A percentile compares a stretch with the other conserved stretches of the same genome.
Evolutionary conservation across 352 stramenopile species (phyloP).

Genomic region (Globisporangium paroecandrum): DNA sequence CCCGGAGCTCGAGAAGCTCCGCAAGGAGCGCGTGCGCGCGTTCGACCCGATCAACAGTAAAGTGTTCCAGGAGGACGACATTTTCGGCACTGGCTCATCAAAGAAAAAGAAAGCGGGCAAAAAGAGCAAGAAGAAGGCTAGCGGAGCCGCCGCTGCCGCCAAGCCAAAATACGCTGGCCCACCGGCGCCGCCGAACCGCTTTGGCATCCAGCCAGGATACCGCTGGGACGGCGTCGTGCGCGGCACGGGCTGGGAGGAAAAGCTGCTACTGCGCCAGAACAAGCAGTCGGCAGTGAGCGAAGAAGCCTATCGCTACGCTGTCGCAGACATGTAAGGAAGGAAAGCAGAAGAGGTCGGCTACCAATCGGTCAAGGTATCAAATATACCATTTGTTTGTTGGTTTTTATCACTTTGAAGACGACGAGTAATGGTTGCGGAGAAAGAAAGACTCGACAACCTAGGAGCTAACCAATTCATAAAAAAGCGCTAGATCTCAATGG

Average conservation of each 20-base stretch:
- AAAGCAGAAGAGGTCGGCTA: not conserved
- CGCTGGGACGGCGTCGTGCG: constrained; percentile 98
- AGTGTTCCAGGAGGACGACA: constrained; percentile 57
- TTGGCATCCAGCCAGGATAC: constrained; percentile 94
- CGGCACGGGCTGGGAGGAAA: constrained; percentile 95
- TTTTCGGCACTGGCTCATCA: constrained; percentile 28
- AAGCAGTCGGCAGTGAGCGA: constrained; percentile 50
- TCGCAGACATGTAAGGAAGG: constrained; percentile 72
- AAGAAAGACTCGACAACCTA: not conserved
- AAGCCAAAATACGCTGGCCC: constrained; percentile 74
- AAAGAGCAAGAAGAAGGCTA: constrained; percentile 34
- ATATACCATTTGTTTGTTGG: constrained; percentile 5
- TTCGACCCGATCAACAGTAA: constrained; percentile 83
- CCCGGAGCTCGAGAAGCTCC: constrained; percentile 59
- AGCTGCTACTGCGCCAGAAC: constrained; percentile 85
- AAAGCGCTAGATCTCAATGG: not conserved
- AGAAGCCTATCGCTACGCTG: constrained; percentile 77
- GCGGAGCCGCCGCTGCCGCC: constrained; percentile 7
- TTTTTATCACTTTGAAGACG: constrained; percentile 1
- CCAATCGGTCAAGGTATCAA: not conserved
- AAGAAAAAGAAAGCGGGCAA: constrained; percentile 45
- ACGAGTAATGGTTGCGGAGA: not conserved
- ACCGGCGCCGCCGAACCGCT: constrained; percentile 75
- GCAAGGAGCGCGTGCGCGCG: constrained; percentile 51
- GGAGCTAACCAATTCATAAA: not conserved